phyloP scores from a whole-genome alignment of 2,329 filamentous ascomycete species.

The Pseudocercospora ulei region DNA sequence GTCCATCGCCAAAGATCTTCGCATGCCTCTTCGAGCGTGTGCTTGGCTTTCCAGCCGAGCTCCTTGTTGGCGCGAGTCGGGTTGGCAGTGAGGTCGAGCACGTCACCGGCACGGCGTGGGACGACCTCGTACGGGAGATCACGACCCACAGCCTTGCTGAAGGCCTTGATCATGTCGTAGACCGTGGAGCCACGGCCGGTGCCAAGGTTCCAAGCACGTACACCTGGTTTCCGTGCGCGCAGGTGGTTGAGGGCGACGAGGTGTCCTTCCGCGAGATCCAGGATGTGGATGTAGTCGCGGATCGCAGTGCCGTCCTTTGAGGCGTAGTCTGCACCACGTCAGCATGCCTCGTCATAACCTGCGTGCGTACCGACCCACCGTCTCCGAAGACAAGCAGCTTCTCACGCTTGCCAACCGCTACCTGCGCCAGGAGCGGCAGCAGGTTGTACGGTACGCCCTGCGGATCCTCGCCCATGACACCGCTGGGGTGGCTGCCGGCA shows the following conservation, averaged over 20 bases:
- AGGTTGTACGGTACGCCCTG: constrained; percentile 94
- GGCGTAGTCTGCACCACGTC: constrained; percentile 58
- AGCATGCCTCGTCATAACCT: constrained; percentile 11
- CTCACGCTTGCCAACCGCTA: constrained; percentile 86
- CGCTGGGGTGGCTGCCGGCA: constrained; percentile 83
- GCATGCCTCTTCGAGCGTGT: constrained; percentile 85
- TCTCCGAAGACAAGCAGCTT: constrained; percentile 93
- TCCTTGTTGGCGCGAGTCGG: constrained; percentile 78
- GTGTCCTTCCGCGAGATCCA: constrained; percentile 79
- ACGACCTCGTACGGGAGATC: constrained; percentile 81
- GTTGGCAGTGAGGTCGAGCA: constrained; percentile 89
- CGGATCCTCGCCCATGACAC: constrained; percentile 96
- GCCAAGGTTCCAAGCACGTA: constrained; percentile 93
- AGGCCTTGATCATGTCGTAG: constrained; percentile 94
- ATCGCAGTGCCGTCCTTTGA: constrained; percentile 89
- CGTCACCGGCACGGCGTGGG: constrained; percentile 73
- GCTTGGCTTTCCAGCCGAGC: constrained; percentile 82
- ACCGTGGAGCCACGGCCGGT: constrained; percentile 92
- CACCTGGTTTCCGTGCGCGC: constrained; percentile 70
- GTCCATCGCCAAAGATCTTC: constrained; percentile 95
- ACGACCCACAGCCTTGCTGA: constrained; percentile 74
- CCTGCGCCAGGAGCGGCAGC: constrained; percentile 84
- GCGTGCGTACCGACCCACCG: constrained; percentile 47
- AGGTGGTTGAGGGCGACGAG: constrained; percentile 84
- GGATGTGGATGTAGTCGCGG: constrained; percentile 95